Percentiles rank a stretch among this genome's conserved stretches.
These are phyloP conservation scores for Aspergillus panamensis DNA, from an alignment of 495 filamentous ascomycete species.

Conservation along the genomic window DNA sequence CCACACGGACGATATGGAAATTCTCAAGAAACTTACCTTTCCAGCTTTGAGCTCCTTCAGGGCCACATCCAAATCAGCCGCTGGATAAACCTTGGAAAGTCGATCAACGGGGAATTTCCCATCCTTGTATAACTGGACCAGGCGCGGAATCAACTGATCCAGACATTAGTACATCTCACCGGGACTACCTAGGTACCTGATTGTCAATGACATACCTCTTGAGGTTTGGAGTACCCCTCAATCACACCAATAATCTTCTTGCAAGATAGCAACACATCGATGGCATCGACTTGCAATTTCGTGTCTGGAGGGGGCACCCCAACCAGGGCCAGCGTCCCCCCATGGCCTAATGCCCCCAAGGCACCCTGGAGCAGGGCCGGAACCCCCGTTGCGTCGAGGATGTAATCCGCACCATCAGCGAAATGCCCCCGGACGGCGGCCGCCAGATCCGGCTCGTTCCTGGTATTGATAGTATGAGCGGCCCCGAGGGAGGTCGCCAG, in stretches of 20 bases:
- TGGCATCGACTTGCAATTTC: slow-evolving; percentile 27
- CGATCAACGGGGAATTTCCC: slow-evolving; percentile 42
- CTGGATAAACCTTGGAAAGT: slow-evolving; percentile 33
- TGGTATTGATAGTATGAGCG: slow-evolving; percentile 38
- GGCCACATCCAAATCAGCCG: slow-evolving; percentile 27
- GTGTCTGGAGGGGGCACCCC: slow-evolving; percentile 38
- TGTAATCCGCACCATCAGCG: slow-evolving; percentile 33
- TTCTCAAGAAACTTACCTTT: slow-evolving; percentile 20
- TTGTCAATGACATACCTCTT: slow-evolving; percentile 13
- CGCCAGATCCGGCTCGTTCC: slow-evolving; percentile 21
- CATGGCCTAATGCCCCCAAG: slow-evolving; percentile 33
- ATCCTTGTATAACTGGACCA: slow-evolving; percentile 38
- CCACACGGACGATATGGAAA: background rate
- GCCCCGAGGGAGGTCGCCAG: slow-evolving; percentile 43
- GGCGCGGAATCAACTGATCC: slow-evolving; percentile 26
- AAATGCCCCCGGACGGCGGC: slow-evolving; percentile 26
- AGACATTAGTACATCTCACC: background rate
- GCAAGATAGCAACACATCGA: slow-evolving; percentile 26
- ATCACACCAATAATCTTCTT: slow-evolving; percentile 33
- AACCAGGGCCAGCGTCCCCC: slow-evolving; percentile 40
- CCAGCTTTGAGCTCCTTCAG: slow-evolving; percentile 35
- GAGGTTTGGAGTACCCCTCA: slow-evolving; percentile 26
- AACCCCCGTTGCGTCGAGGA: slow-evolving; percentile 43
- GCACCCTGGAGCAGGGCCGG: slow-evolving; percentile 29
- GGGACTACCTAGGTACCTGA: background rate